Base-by-base conservation (phyloP, 139 green algal species). In the Nannochloris sp. region DNA sequence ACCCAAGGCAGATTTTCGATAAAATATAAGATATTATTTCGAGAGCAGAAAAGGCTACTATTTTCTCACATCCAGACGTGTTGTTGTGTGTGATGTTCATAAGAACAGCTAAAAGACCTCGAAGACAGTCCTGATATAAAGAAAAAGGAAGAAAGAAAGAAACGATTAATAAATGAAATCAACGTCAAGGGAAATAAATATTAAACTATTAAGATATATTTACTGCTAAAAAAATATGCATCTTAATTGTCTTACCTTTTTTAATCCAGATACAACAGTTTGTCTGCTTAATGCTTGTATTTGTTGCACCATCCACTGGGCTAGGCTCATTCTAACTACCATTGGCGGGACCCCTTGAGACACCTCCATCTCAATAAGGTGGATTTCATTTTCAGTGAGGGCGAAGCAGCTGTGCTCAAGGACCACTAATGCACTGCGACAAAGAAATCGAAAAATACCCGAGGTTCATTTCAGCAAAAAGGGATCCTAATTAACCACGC, bases 61-160 rank as follows among this genome's bases (percentile, higher is more conserved):
- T 64, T 19, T 60, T 59, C 4, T 61, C 48, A 27, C 72, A 78
- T 5, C 81, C 81, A 8, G 68, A 54, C 10, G 33, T 9, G 55
- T 87, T 87, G 63, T 84, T 70, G 60, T 92, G 82, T 2, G 75
- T 90, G 14, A 86, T 54, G 67, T 92, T 92, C 77, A 92, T 88
- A 12, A 91, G 57, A 47, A 91, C 71, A 6, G 78, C 75, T n/a
- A 81, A 61, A 8, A 64, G 55, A 13, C 55, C 65, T 23, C 75
- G 76, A 25, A 84, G 64, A 38, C 69, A 79, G 24, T 76, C 71
- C 60, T 67, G 44, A 53, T 55, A 3, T n/a, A 5, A 65, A 31
- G 10, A 29, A 42, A 0, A 7, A 44, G 12, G 27, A 48, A 6
- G 34, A 6, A 19, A 27, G 42, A 51, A 10, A 25, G 6, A n/a